Evolutionary conservation across 2,329 filamentous ascomycete genomes (phyloP).

Genomic region (Ceratocystis huliohia): DNA sequence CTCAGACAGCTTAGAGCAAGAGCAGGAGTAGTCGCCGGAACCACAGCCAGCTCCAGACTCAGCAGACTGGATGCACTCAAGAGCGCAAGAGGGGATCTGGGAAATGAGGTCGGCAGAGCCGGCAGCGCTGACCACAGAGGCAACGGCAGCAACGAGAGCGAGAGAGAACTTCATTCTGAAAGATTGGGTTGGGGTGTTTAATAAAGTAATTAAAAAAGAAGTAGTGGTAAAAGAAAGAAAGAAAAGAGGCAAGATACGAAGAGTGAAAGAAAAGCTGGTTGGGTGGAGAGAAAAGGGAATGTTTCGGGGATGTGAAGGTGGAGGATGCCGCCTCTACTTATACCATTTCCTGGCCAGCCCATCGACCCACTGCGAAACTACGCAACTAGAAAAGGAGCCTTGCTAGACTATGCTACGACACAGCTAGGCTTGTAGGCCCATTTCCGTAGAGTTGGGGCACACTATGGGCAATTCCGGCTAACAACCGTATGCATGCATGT

Average conservation of each 20-base stretch:
- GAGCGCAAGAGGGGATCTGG: conserved; percentile 20
- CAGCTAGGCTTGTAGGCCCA: background rate
- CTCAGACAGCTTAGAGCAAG: conserved; percentile 15
- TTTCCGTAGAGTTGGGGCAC: background rate
- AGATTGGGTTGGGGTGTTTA: background rate
- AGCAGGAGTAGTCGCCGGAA: conserved; percentile 18
- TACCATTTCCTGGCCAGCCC: background rate
- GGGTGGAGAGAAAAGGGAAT: background rate
- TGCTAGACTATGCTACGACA: too few relatives aligned
- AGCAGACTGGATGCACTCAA: conserved; percentile 18
- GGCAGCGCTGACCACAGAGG: conserved; percentile 14
- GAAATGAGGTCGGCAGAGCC: conserved; percentile 18
- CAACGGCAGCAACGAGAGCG: conserved; percentile 12
- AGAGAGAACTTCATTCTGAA: conserved; percentile 20
- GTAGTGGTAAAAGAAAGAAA: background rate
- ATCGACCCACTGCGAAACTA: background rate
- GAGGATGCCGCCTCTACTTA: background rate
- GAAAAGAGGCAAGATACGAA: background rate
- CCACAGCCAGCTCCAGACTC: conserved; percentile 15
- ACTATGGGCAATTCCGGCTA: background rate
- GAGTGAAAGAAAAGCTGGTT: background rate
- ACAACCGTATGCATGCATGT: background rate
- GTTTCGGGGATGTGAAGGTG: background rate
- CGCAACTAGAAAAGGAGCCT: too few relatives aligned
- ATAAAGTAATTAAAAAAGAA: background rate